phyloP scores from a whole-genome alignment of 768 basidiomycete genomes.

The Lactarius sp. region DNA sequence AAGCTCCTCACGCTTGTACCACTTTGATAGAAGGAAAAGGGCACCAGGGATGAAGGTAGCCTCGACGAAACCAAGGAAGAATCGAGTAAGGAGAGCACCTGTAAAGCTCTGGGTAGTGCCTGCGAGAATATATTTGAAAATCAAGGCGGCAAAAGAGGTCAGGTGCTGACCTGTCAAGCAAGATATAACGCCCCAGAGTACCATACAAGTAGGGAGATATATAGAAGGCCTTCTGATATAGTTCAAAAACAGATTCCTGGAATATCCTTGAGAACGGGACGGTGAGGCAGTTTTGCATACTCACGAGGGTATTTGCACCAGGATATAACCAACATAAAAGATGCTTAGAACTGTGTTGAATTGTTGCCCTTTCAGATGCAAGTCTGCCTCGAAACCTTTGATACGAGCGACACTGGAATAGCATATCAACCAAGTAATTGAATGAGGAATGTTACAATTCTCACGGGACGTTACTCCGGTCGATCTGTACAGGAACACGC shows the following conservation, averaged over 20 bases:
- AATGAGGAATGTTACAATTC: slow-evolving; percentile 20
- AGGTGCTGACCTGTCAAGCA: slow-evolving; percentile 37
- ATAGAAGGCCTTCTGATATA: slow-evolving; percentile 62
- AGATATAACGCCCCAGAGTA: slow-evolving; percentile 58
- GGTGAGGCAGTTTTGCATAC: slow-evolving; percentile 27
- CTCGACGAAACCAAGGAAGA: slow-evolving; percentile 59
- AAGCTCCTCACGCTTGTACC: slow-evolving; percentile 72
- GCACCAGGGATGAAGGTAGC: slow-evolving; percentile 70
- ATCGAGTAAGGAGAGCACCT: slow-evolving; percentile 60
- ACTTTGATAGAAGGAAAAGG: slow-evolving; percentile 58
- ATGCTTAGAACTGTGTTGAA: slow-evolving; percentile 66
- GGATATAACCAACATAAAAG: slow-evolving; percentile 66
- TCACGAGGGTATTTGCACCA: slow-evolving; percentile 77
- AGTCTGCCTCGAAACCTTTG: slow-evolving; percentile 65
- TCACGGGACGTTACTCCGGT: slow-evolving; percentile 67
- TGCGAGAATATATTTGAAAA: slow-evolving; percentile 8
- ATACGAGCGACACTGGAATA: slow-evolving; percentile 59
- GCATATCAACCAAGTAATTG: background rate
- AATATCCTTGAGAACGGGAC: background rate
- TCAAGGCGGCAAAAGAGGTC: slow-evolving; percentile 28
- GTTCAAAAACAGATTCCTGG: slow-evolving; percentile 67
- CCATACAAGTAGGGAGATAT: slow-evolving; percentile 64
- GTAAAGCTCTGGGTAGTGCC: slow-evolving; percentile 38
- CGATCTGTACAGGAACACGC: slow-evolving; percentile 41
- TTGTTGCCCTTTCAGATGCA: slow-evolving; percentile 54